Evolutionary conservation across 352 stramenopile genomes (phyloP).

Genomic region (Globisporangium cystogenes): DNA sequence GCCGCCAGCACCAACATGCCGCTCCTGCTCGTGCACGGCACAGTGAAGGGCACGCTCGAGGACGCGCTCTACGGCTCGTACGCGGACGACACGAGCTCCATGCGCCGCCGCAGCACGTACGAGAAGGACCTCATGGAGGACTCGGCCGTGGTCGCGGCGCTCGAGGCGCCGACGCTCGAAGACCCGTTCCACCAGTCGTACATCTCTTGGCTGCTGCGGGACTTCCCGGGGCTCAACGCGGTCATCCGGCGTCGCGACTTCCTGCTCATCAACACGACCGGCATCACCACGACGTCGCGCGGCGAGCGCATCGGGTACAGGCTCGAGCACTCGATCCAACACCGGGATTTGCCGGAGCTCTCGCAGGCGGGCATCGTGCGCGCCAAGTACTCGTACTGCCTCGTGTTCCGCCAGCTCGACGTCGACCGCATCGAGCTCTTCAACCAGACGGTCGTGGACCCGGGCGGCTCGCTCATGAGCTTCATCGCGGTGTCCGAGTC

Average conservation of each 20-base stretch:
- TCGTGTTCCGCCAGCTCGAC: constrained; percentile 35
- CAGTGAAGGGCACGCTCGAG: constrained; percentile 35
- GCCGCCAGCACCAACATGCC: constrained; percentile 37
- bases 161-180: constrained; percentile 29
- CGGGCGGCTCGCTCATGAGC: constrained; percentile 24
- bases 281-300: constrained; percentile 27
- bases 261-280: constrained; percentile 32
- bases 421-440: constrained; percentile 34
- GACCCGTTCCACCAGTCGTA: constrained; percentile 58
- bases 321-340: constrained; percentile 42
- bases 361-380: constrained; percentile 29
- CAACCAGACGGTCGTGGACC: constrained; percentile 30
- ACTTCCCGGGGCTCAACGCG: constrained; percentile 22
- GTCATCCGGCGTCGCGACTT: constrained; percentile 42
- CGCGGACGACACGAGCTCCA: constrained; percentile 30
- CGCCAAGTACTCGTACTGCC: constrained; percentile 32
- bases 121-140: constrained; percentile 50
- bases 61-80: constrained; percentile 45
- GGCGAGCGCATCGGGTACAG: constrained; percentile 45
- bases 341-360: constrained; percentile 39
- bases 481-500: constrained; percentile 34
- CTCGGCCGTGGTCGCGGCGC: constrained; percentile 36
- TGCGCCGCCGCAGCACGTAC: constrained; percentile 26
- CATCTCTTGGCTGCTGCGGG: constrained; percentile 34
- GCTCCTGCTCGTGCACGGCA: constrained; percentile 22